These are phyloP conservation scores for Fusarium poae DNA, from an alignment of 2,329 filamentous ascomycete genomes.

Conservation along the genomic window DNA sequence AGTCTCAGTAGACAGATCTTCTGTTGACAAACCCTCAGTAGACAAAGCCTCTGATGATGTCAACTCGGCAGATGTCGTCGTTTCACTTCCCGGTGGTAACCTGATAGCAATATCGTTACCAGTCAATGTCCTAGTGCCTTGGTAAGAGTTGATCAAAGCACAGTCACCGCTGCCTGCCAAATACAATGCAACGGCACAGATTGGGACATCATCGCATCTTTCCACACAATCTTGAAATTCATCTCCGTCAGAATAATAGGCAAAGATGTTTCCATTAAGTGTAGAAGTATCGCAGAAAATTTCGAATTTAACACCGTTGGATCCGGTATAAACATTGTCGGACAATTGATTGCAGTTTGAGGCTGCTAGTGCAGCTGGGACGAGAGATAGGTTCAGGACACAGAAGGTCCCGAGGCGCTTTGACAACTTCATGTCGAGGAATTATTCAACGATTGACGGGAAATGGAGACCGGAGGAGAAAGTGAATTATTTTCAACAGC, in stretches of 20 bases:
- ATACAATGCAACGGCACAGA: neutral
- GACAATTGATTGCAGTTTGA: neutral
- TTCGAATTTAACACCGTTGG: neutral
- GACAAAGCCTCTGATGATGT: neutral
- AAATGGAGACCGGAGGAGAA: no score
- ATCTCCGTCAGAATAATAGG: neutral
- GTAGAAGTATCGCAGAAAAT: neutral
- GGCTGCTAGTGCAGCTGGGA: neutral
- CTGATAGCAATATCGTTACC: neutral
- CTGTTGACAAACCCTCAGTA: no score
- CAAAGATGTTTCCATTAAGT: neutral
- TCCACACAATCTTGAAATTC: neutral
- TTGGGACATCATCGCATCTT: neutral
- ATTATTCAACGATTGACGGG: no score
- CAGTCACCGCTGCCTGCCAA: neutral
- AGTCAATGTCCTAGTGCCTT: neutral
- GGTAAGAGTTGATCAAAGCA: neutral
- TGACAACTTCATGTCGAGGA: neutral
- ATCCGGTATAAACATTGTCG: neutral
- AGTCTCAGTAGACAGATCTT: neutral
- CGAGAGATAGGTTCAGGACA: neutral
- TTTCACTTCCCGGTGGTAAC: accelerated
- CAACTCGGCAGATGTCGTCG: neutral
- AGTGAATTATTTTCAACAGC: neutral
- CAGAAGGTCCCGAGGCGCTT: neutral